Base-by-base conservation (phyloP, 2,329 filamentous ascomycete genomes). In the Microdochium paspali region DNA sequence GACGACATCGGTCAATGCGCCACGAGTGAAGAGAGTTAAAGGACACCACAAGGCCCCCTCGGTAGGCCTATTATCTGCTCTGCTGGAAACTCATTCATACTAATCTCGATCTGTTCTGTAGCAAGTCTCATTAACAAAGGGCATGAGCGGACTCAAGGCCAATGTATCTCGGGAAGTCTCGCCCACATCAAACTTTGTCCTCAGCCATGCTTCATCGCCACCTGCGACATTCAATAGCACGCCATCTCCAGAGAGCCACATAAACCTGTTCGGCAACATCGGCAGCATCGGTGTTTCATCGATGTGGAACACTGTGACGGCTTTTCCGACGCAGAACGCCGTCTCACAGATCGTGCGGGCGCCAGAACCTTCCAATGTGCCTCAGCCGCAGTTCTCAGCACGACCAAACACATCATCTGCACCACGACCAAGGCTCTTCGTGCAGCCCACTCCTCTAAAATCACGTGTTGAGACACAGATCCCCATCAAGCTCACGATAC, bases 391-490 rank as follows among this genome's bases (percentile, higher is more conserved):
- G 7, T 46, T 44, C 32, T 15, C 40, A 21, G n/a, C 23, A 10
- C 48, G 28, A 18, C 35, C 26, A 13, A 20, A 31, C n/a, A 25
- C n/a, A 13, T 6, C 7, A 25, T 9, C 24, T 26, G 42, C 15
- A 50, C 49, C 48, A 25, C 53, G 54, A 18, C 74, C 66, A 45
- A 66, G 67, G 45, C 63, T 87, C 32, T 77, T 74, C 12, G 79
- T 87, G 40, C 74, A 83, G 52, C 80, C 82, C 4, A 86, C 80
- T 3, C 84, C 84, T 4, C 62, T 80, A 48, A 97, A 96, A 66
- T 95, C 90, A 15, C 83, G 93, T 21, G 93, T 97, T 18, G 93
- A 98, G 69, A 97, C 93, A 0, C 93, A 97, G 62, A 96, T 97
- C 56, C 87, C 87, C 9, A 88, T 96, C 55, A 84, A 84, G 58